Conservation (phyloP, 2,329 filamentous ascomycete species). For the Aspergillus tamarii region DNA sequence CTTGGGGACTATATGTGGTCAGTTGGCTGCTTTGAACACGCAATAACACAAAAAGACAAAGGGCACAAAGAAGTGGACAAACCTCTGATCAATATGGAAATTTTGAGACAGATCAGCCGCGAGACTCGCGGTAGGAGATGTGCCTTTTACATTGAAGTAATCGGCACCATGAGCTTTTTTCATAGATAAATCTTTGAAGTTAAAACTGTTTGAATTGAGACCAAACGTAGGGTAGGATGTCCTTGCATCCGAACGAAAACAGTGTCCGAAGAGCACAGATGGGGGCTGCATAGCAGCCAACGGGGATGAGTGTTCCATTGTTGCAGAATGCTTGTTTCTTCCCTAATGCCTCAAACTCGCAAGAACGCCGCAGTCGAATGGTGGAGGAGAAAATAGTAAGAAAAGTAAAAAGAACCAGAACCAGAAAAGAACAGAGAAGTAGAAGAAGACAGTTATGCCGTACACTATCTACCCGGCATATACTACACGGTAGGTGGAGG, state of each 20-base stretch:
- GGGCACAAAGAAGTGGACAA: conserved; percentile 39
- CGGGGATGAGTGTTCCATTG: conserved; percentile 92
- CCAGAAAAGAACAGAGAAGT: background rate
- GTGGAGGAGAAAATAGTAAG: background rate
- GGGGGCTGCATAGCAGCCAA: conserved; percentile 87
- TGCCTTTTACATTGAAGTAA: conserved; percentile 84
- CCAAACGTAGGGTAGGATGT: conserved; percentile 57
- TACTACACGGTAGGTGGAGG: conserved; percentile 21
- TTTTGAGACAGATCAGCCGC: conserved; percentile 96
- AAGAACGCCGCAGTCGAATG: conserved; percentile 4
- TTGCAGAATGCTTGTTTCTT: conserved; percentile 20
- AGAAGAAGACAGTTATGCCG: conserved; percentile 7
- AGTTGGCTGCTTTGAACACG: conserved; percentile 34
- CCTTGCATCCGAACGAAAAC: conserved; percentile 63
- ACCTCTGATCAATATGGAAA: conserved; percentile 96
- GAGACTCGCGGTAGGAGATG: conserved; percentile 87
- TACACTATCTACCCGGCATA: conserved; percentile 24
- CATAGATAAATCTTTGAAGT: conserved; percentile 76
- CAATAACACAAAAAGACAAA: conserved; percentile 1
- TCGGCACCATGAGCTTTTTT: conserved; percentile 65
- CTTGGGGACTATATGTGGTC: conserved; percentile 68
- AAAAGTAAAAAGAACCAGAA: background rate
- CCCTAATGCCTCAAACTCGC: conserved; percentile 2
- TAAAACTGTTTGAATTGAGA: conserved; percentile 67
- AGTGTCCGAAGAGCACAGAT: conserved; percentile 63